Base-by-base conservation (phyloP, 2,329 filamentous ascomycete genomes). In the Gnomoniopsis sp. region DNA sequence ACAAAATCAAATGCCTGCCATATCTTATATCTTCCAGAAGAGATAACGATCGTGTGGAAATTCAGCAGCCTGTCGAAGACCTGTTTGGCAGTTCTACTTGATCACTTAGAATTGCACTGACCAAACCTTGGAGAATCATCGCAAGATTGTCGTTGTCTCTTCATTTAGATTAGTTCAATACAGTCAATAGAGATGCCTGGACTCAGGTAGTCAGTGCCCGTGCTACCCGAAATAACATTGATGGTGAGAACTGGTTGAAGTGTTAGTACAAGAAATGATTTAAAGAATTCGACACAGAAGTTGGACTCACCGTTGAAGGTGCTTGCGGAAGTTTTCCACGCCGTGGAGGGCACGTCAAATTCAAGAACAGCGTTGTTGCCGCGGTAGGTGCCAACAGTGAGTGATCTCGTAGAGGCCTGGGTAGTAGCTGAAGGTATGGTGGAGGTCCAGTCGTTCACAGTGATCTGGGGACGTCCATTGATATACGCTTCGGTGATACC, bases 341-440 rank as follows among this genome's bases (percentile, higher is more conserved):
- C 69, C 38, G 60, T 62, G 3, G 65, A 61, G 1, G 69, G 69
- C 17, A 71, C 67, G 15, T 62, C 60, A 30, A 62, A 70, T 19
- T 69, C 67, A 15, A 70, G 58, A 56, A 67, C 68, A 19, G 59
- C 67, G 23, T 69, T 71, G 55, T 69, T 71, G 1, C 66, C 70
- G 7, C 69, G 64, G 46, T 71, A 71, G 0, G 70, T 71, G n/a
- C 69, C 70, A 6, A 70, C 66, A 1, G 70, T 71, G n/a, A 71
- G 56, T 56, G 68, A 70, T 33, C 70, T 64, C 0, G 70, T 72
- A 51, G 65, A 64, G 2, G 63, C 68, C 53, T 72, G 69, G 14
- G 46, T 65, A 2, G 68, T 71, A 4, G 68, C 68, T 2, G 63
- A 57, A 7, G 69, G 67, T 0, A 69, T 48, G 1, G 59, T 30